phyloP scores from a whole-genome alignment of 805 yeast genomes.

The Spencermartinsiella europaea region DNA sequence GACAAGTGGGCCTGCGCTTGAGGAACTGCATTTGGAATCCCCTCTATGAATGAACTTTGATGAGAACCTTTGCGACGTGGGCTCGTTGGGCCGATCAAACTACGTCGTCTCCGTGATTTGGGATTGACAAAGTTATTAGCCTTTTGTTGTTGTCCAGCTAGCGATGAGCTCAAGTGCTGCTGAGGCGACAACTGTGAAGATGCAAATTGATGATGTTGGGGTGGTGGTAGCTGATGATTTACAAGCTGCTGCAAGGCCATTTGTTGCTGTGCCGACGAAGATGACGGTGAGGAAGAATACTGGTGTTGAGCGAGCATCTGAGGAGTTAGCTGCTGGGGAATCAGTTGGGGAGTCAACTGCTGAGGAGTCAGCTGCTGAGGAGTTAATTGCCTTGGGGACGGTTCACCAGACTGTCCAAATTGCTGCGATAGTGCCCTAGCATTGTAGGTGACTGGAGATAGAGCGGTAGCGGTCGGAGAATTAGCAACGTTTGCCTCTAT shows the following conservation, averaged over 20 bases:
- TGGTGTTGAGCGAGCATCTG: neutral
- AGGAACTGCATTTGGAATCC: neutral
- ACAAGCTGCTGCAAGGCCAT: no score
- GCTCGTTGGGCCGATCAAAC: neutral
- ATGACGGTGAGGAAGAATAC: neutral
- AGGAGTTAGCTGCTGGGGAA: neutral
- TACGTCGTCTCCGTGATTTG: conserved; percentile 14
- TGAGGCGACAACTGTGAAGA: no score
- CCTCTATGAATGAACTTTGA: neutral
- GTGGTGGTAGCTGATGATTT: no score
- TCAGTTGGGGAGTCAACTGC: neutral
- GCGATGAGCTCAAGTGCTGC: no score
- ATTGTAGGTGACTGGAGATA: neutral
- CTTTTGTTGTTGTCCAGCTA: neutral
- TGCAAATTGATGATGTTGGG: no score
- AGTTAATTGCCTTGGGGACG: no score
- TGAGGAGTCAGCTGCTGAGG: neutral
- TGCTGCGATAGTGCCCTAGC: neutral
- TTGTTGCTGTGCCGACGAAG: neutral
- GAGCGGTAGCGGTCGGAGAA: neutral
- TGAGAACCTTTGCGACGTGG: neutral
- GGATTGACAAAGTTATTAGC: conserved; percentile 14
- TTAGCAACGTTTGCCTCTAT: neutral
- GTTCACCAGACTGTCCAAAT: neutral
- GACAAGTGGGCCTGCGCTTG: neutral